Evolutionary conservation across 2,329 filamentous ascomycete species (phyloP), one percentile per base, ranked within the genome.

Genomic region (Aspergillus bombycis): DNA sequence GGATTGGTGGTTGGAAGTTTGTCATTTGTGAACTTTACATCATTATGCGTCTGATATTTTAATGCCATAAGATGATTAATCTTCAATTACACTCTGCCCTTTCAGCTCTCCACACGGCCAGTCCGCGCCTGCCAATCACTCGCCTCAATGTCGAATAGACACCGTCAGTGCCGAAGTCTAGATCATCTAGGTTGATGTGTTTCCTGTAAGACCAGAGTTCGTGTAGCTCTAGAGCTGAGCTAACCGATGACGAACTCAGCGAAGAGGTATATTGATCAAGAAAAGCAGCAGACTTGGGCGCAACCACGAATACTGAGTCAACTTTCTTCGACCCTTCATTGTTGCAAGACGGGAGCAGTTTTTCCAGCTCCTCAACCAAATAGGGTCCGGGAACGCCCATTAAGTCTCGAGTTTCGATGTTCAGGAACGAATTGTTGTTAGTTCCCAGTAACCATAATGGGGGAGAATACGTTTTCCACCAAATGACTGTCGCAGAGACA

Each of bases 401-500:
- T 30, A 84, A 71, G 65, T 84, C 82, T 14, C 73, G 71, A 1
- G 81, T 84, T 16, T 73, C 68, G 67, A 83, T 76, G 55, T 76
- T 65, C 53, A 75, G 67, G 11, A 68, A 68, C 5, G 69, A 46
- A 21, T 69, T 72, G 38, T 70, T 71, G 45, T 75, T 72, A 6
- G 76, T 73, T 23, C 82, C 83, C 7, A 85, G 74, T 16, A 85
- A 72, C 81, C 83, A 85, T 10, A 78, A 76, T 4, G 83, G 83
- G 2, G 83, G 83, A 10, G 81, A 81, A 67, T 85, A 85, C 3
- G 83, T 84, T 66, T 85, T 84, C 83, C 83, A 85, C 83, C 83
- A 85, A 62, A 84, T 77, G 19, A 83, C 80, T 6, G 78, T 78
- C 10, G 74, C 75, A 11, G 71, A 71, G 50, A 61, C 46, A 16